These are phyloP conservation scores for Trichoderma polysporum DNA, from an alignment of 2,329 filamentous ascomycete species.

Conservation along the genomic window DNA sequence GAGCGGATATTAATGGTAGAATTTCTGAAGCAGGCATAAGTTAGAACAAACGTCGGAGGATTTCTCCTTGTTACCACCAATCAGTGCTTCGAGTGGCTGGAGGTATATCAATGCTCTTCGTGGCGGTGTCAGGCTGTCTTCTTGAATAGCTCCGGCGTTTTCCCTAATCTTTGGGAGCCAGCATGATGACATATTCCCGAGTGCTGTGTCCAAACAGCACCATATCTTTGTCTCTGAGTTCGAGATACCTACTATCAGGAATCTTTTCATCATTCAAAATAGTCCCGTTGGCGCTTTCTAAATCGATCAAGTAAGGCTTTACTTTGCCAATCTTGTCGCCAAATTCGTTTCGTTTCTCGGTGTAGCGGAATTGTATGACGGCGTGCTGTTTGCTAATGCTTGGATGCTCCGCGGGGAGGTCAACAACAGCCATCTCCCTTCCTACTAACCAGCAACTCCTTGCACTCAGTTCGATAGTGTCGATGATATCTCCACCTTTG, in stretches of 20 bases:
- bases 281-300: slow-evolving; percentile 92
- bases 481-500: slow-evolving; percentile 76
- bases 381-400: slow-evolving; percentile 96
- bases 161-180: slow-evolving; percentile 53
- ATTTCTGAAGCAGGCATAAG: not conserved
- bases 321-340: slow-evolving; percentile 79
- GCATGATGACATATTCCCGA: slow-evolving; percentile 94
- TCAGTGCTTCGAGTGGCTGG: not conserved
- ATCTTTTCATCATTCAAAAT: slow-evolving; percentile 73
- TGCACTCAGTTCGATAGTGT: slow-evolving; percentile 72
- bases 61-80: not conserved
- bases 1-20: not conserved
- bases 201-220: slow-evolving; percentile 84
- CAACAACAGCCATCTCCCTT: slow-evolving; percentile 75
- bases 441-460: slow-evolving; percentile 92
- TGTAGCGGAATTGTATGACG: slow-evolving; percentile 86
- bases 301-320: slow-evolving; percentile 86
- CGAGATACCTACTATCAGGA: slow-evolving; percentile 76
- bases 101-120: not conserved
- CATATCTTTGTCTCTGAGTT: slow-evolving; percentile 86
- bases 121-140: not conserved
- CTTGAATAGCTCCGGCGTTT: not conserved
- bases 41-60: not conserved
- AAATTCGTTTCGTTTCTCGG: slow-evolving; percentile 80
- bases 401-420: slow-evolving; percentile 82